Base-by-base conservation (phyloP, 208 protist species). In the Crithidia acanthocephali region DNA sequence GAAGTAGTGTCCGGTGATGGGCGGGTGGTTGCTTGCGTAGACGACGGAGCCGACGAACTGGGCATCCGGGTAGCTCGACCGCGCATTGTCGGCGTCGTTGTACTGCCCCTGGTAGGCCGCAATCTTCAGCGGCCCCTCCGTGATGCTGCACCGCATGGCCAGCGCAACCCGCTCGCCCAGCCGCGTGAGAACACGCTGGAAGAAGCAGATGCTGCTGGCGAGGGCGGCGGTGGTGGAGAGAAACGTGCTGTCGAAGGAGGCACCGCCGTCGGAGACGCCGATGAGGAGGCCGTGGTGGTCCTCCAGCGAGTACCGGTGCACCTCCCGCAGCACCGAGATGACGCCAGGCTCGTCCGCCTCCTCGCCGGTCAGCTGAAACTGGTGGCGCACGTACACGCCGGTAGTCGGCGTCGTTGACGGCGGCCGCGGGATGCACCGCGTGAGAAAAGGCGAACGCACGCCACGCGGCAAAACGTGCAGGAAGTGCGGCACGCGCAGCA, bases 301-400 rank as follows among this genome's bases (percentile, higher is more conserved):
- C 69, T 95, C 87, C 9, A 95, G 74, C 18, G 90, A 95, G 73
- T 95, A 95, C 25, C 87, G 84, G 68, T 95, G 90, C 27, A 93
- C 90, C 71, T 95, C 90, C 15, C 83, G 87, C 40, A 95, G 70
- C 2, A 95, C 79, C 6, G 83, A 79, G 16, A 95, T 78, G 11
- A 85, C 67, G 10, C 70, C 65, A 11, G 84, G 73, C 35, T 93
- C 77, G 15, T 84, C 81, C 42, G 84, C 85, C 48, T 88, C 76
- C 59, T 88, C 79, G 20, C 55, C 42, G 0, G 20, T 52, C 11
- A 95, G 71, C 1, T 73, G 55, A 66, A 95, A 95, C 20, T 77
- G 72, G 37, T 95, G 90, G 23, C 85, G 65, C 42, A 92, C 86
- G 59, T 91, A 95, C 3, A 91, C 82, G 13, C 87, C 90, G 0